phyloP scores from a whole-genome alignment of 352 stramenopile species.

The Globisporangium mamillatum region DNA sequence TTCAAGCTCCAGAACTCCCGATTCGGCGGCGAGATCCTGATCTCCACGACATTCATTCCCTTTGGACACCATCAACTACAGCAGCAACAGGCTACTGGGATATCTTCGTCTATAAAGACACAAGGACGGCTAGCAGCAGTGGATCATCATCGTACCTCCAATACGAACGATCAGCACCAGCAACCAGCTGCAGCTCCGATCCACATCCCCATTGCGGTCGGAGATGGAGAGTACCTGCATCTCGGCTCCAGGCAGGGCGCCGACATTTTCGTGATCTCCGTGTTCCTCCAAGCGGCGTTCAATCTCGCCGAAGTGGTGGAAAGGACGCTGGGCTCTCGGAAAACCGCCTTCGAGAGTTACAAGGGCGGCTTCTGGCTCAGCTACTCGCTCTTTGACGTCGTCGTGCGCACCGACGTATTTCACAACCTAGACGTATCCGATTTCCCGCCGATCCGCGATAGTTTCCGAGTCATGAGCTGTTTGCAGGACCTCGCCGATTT shows the following conservation, averaged over 20 bases:
- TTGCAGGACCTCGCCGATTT: slow-evolving; percentile 41
- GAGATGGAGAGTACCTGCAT: slow-evolving; percentile 46
- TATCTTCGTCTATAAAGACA: background rate
- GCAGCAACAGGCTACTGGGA: background rate
- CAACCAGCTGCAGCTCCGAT: background rate
- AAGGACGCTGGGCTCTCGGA: slow-evolving; percentile 2
- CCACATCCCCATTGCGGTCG: slow-evolving; percentile 12
- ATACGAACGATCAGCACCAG: background rate
- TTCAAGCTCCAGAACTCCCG: slow-evolving; percentile 70
- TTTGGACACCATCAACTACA: background rate
- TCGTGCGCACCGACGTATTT: slow-evolving; percentile 83
- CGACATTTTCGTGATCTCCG: slow-evolving; percentile 63
- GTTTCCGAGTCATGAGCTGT: slow-evolving; percentile 64
- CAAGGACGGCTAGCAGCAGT: background rate
- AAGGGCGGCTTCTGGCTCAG: slow-evolving; percentile 67
- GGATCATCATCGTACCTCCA: background rate
- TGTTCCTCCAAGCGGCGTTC: slow-evolving; percentile 43
- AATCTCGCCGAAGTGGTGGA: slow-evolving; percentile 29
- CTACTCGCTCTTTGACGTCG: slow-evolving; percentile 81
- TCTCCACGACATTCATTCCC: slow-evolving; percentile 28
- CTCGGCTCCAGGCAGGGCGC: slow-evolving; percentile 37
- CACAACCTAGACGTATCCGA: slow-evolving; percentile 46
- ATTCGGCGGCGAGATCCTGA: slow-evolving; percentile 66
- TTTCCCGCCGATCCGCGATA: slow-evolving; percentile 71
- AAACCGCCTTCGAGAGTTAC: slow-evolving; percentile 10